Base-by-base conservation (phyloP, 2,329 filamentous ascomycete genomes). In the Aspergillus quadrilineatus region DNA sequence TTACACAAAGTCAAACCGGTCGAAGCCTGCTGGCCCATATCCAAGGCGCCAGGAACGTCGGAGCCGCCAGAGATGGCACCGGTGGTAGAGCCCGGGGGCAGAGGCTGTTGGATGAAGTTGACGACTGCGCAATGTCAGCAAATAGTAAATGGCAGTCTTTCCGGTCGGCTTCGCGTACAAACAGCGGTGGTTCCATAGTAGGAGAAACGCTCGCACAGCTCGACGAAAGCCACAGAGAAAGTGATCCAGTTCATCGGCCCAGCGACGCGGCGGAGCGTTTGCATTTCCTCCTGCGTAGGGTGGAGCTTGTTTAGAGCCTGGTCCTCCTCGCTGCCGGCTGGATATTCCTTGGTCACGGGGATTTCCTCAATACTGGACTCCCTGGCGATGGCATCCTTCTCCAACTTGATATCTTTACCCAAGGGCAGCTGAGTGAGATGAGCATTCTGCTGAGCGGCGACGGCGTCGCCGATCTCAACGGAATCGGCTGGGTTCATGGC, bases 171-270 rank as follows among this genome's bases (percentile, higher is more conserved):
- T 45, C 30, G 77, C 79, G 61, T 79, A 82, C 87, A 89, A 36
- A 89, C 78, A 39, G 86, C 81, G 46, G 84, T 82, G 6, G 85
- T 87, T 57, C 89, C 89, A 68, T 90, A 90, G 82, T 90, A 92
- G 10, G 86, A 88, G 74, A 89, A 90, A 45, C 89, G 85, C 75
- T 92, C 89, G 74, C 86, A 89, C 54, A 90, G 77, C 73, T 92
- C 89, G 56, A 89, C 84, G 59, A 90, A 85, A 50, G 86, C 88
- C 58, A 92, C 83, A 28, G 85, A 85, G 74, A 86, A 91, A 55
- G 87, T 83, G 55, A 80, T 75, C 81, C 82, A 86, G 49, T 85
- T 84, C 59, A 92, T 82, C 5, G 62, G 65, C 17, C 66, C 72
- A 6, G 71, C 53, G 6, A 76, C 68, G 50, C 74, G 72, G 37